Conservation (phyloP, 306 rosid species). For the Vigna angularis region DNA sequence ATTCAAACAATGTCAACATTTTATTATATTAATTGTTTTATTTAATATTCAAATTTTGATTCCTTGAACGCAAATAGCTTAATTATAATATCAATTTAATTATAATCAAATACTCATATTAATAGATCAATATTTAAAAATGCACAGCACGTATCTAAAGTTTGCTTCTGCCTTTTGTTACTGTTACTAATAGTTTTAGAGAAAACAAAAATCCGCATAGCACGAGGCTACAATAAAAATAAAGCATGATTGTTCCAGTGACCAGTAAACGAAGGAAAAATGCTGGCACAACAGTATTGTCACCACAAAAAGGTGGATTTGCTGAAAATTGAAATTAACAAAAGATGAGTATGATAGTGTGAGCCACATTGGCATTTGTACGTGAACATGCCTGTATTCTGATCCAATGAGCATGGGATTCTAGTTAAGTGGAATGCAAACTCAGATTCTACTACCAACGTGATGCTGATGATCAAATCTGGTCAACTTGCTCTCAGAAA, state of each 20-base stretch:
- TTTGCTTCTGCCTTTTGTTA: no score
- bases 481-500: conserved; percentile 60
- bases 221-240: conserved; percentile 30
- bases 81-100: no score
- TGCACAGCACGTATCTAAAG: no score
- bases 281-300: conserved; percentile 43
- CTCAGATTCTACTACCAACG: conserved; percentile 67
- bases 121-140: no score
- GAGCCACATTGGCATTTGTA: conserved; percentile 40
- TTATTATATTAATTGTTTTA: no score
- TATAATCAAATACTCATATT: no score
- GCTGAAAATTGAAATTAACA: conserved; percentile 27
- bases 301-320: conserved; percentile 41
- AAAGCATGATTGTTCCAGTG: conserved; percentile 44
- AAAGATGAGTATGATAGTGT: conserved; percentile 33
- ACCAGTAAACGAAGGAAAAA: conserved; percentile 39
- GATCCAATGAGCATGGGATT: conserved; percentile 53
- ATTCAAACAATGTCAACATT: no score
- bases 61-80: no score
- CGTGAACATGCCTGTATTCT: conserved; percentile 46
- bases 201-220: conserved; percentile 38
- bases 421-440: conserved; percentile 70
- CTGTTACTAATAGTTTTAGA: neutral
- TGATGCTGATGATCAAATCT: conserved; percentile 49
- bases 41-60: no score